Conservation (phyloP, 768 basidiomycete genomes). For the Chlorophyllum brunneum region DNA sequence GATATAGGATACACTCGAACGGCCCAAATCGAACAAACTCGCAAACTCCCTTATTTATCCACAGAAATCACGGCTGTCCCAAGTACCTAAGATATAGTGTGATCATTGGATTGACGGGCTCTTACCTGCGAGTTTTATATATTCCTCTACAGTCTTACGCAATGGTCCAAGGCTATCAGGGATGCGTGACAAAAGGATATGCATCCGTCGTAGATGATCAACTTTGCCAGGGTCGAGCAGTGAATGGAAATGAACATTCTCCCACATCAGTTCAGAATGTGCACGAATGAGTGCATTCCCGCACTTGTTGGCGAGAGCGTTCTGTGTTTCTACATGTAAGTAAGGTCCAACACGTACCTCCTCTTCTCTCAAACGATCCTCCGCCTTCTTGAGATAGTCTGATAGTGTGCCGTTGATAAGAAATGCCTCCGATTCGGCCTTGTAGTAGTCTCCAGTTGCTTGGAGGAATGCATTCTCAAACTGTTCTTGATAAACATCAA, state of each 20-base stretch:
- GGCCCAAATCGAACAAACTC: no score
- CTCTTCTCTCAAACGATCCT: constrained; percentile 90
- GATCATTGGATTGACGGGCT: no score
- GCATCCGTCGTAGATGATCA: no score
- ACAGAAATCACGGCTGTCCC: no score
- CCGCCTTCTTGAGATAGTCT: constrained; percentile 96
- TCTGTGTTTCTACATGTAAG: constrained; percentile 86
- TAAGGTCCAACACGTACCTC: constrained; percentile 95
- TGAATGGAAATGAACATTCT: constrained; percentile 99
- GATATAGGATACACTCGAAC: no score
- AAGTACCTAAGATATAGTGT: no score
- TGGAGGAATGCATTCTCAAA: constrained; percentile 88
- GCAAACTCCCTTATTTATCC: no score
- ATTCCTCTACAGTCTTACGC: no score
- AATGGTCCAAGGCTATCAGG: no score
- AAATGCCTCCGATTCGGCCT: constrained; percentile 88
- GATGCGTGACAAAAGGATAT: no score
- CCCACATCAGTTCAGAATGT: constrained; percentile 88
- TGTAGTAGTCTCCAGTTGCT: constrained; percentile 91
- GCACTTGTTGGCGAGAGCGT: constrained; percentile 80
- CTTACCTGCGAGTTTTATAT: no score
- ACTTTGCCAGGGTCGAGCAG: no score
- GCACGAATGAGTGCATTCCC: constrained; percentile 94
- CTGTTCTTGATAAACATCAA: constrained; percentile 93
- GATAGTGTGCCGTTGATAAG: constrained; percentile 89